Percentiles rank a stretch among this genome's conserved stretches.
These are phyloP conservation scores for Neofusicoccum umdonicola DNA, from an alignment of 2,329 filamentous ascomycete genomes.

Conservation along the genomic window DNA sequence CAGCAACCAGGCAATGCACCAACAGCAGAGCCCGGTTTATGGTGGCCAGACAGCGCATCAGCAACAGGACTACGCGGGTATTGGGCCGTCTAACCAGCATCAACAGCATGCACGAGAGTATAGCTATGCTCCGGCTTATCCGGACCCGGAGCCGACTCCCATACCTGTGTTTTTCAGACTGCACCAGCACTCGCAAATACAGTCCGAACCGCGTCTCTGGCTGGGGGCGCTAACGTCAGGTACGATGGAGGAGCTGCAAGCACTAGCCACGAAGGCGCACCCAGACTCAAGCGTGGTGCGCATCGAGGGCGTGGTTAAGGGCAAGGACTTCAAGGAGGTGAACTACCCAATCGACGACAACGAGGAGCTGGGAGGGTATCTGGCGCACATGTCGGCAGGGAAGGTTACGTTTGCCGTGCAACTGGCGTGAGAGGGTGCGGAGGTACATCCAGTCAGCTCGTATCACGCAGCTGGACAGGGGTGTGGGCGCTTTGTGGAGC, in stretches of 20 bases:
- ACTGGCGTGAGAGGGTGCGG: constrained; percentile 7
- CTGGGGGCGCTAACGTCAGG: constrained; percentile 60
- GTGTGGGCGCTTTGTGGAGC: constrained; percentile 3
- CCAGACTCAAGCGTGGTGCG: constrained; percentile 60
- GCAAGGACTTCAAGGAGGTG: constrained; percentile 54
- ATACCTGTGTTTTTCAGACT: constrained; percentile 69
- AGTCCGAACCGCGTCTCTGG: constrained; percentile 57
- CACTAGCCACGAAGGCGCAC: constrained; percentile 60
- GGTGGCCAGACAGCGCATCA: background rate
- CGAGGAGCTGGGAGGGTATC: constrained; percentile 69
- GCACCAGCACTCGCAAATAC: constrained; percentile 60
- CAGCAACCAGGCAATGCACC: constrained; percentile 40
- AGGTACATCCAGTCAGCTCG: constrained; percentile 5
- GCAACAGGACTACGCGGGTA: background rate
- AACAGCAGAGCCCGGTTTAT: constrained; percentile 3
- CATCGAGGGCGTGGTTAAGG: constrained; percentile 65
- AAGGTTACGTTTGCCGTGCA: constrained; percentile 55
- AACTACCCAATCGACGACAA: constrained; percentile 66
- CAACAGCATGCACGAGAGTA: constrained; percentile 11
- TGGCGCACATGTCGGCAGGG: constrained; percentile 60
- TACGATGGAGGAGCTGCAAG: constrained; percentile 62
- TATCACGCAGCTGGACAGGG: constrained; percentile 10
- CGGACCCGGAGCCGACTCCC: constrained; percentile 20
- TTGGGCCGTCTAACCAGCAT: background rate
- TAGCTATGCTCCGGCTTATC: constrained; percentile 15